Evolutionary conservation across 75 land plant species (phyloP).

Genomic region (Sequoiadendron giganteum): DNA sequence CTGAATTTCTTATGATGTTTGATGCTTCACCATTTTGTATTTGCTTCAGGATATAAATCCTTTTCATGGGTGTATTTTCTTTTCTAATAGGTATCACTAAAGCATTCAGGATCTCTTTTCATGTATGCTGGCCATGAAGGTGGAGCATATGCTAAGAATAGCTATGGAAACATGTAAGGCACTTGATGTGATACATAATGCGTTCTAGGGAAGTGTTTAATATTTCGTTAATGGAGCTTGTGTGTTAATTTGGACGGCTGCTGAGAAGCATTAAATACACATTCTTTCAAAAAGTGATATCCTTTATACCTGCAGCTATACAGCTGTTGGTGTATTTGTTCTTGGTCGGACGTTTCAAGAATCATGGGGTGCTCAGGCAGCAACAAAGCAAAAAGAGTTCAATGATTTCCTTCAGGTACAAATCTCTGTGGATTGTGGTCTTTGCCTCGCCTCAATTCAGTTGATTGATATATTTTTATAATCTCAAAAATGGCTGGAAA

Average conservation of each 20-base stretch:
- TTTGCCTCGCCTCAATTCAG: background rate
- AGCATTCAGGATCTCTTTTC: constrained; percentile 98
- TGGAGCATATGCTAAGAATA: constrained; percentile 98
- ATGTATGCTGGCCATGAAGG: constrained; percentile 95
- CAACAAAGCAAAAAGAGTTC: constrained; percentile 75
- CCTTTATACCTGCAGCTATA: constrained; percentile 55
- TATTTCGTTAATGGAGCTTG: background rate
- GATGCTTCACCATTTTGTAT: background rate
- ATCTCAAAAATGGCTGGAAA: background rate
- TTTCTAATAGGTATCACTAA: constrained; percentile 73
- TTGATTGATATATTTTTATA: background rate
- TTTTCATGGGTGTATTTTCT: background rate
- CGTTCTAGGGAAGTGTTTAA: constrained; percentile 2
- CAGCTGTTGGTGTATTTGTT: constrained; percentile 98
- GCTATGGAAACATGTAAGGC: constrained; percentile 92
- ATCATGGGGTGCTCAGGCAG: constrained; percentile 87
- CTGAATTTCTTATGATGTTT: background rate
- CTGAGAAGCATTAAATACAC: background rate
- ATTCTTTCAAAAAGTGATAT: background rate
- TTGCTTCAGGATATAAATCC: background rate
- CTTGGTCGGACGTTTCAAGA: constrained; percentile 73
- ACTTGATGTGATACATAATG: background rate
- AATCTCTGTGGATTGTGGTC: background rate
- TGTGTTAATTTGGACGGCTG: background rate
- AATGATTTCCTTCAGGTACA: constrained; percentile 78